phyloP scores from a whole-genome alignment of 2,329 filamentous ascomycete species.

The Davidsoniella eucalypti region DNA sequence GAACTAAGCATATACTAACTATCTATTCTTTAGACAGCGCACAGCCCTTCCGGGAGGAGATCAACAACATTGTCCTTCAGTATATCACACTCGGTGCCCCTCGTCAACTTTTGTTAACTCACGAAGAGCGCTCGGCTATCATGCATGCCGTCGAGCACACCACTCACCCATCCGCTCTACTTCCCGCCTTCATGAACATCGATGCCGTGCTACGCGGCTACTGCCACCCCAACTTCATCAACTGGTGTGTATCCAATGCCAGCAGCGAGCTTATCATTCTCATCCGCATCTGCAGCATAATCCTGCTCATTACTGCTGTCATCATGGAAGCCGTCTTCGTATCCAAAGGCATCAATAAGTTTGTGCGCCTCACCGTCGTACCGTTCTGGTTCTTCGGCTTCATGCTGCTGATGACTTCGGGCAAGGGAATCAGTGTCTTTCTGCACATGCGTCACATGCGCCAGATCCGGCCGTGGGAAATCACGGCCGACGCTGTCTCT shows the following conservation, averaged over 20 bases:
- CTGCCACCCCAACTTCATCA: constrained; percentile 69
- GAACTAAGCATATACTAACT: neutral
- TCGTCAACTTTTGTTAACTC: constrained; percentile 57
- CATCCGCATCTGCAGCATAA: constrained; percentile 48
- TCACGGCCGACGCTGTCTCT: constrained; percentile 30
- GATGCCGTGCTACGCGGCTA: constrained; percentile 57
- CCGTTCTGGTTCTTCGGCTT: constrained; percentile 54
- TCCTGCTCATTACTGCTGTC: constrained; percentile 39
- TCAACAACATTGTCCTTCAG: constrained; percentile 55
- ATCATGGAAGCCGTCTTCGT: constrained; percentile 44
- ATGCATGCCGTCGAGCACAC: constrained; percentile 56
- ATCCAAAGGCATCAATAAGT: constrained; percentile 46
- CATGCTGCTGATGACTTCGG: constrained; percentile 53
- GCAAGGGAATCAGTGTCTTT: constrained; percentile 69
- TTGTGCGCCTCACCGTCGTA: constrained; percentile 50
- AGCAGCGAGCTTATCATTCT: constrained; percentile 58
- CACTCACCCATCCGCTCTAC: constrained; percentile 60
- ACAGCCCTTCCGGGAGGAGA: constrained; percentile 63
- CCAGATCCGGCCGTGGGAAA: constrained; percentile 60
- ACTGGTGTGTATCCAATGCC: constrained; percentile 70
- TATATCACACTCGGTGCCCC: constrained; percentile 54
- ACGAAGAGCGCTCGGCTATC: constrained; percentile 30
- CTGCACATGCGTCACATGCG: constrained; percentile 60
- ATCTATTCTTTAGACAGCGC: constrained; percentile 42
- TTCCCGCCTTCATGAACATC: constrained; percentile 39